These are phyloP conservation scores for Colletotrichum somersetense DNA, from an alignment of 2,329 filamentous ascomycete genomes.

Conservation along the genomic window DNA sequence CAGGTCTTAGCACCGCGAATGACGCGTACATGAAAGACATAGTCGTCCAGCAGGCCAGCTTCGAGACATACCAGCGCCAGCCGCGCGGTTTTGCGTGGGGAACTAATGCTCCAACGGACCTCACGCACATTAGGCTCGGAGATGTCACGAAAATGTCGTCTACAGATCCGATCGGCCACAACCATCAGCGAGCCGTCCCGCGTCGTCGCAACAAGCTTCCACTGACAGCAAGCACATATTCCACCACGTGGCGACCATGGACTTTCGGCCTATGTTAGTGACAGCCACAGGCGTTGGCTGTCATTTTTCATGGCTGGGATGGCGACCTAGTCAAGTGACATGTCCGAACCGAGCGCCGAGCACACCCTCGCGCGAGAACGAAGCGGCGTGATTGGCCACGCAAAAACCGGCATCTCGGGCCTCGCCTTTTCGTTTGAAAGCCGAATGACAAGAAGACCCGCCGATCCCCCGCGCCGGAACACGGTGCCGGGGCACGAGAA, in stretches of 20 bases:
- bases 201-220: constrained; percentile 16
- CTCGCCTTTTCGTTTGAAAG: constrained; percentile 36
- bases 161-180: background rate
- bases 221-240: background rate
- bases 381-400: constrained; percentile 10
- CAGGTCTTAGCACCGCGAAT: background rate
- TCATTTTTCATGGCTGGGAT: background rate
- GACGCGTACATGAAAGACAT: background rate
- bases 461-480: constrained; percentile 20
- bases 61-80: background rate
- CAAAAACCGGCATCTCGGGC: background rate
- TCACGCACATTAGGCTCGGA: constrained; percentile 1
- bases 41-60: background rate
- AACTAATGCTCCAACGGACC: background rate
- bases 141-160: background rate
- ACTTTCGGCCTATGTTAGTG: background rate
- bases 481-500: background rate
- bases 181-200: background rate
- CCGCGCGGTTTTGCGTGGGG: background rate
- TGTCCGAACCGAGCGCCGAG: constrained; percentile 35
- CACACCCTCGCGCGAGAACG: constrained; percentile 6
- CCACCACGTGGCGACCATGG: constrained; percentile 16
- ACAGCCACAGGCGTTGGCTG: background rate
- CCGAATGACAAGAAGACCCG: constrained; percentile 14
- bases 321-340: background rate